Base-by-base conservation (phyloP, 495 filamentous ascomycete species). In the Neurospora hispaniola region DNA sequence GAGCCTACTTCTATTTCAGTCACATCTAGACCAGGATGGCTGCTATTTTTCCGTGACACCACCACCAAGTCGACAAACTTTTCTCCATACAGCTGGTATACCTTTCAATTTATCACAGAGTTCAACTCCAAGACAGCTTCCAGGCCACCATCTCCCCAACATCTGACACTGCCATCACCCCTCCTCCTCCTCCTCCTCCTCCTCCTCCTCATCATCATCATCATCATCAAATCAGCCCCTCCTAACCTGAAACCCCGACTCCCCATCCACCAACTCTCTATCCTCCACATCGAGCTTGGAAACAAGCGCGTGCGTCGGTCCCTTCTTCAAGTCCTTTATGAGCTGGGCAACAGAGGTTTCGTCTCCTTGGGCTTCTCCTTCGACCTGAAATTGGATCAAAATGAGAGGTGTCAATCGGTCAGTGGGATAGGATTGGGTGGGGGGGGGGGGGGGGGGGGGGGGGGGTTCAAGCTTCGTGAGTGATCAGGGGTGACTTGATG, bases 361-460 rank as follows among this genome's bases (percentile, higher is more conserved):
- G 16, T 86, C 81, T 42, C 94, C 94, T 77, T 98, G 94, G 3
- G 90, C 93, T 82, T 98, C 94, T 48, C 94, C 94, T 79, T 91
- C 89, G n/a, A 98, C 94, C 91, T 96, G 27, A 11, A 41, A 41
- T 35, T 35, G 0, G 18, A 20, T 0, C 20, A 9, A 46, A 9
- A 10, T 2, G 43, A 5, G n/a, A 46, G 1, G 43, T 1, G 43
- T 46, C 9, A 46, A n/a, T 46, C 4, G 10, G 43, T 20, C 2
- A n/a, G 16, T 44, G 16, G 4, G 3, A 42, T 42, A 16, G 14
- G 42, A 42, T 6, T n/a, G n/a, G n/a, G n/a, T n/a, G n/a, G 14
- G 42, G 27, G 27, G 27, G 27, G 27, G 27, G 27, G 27, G 27
- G 27, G 27, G 27, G 27, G 27, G 27, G 27, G 27, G 27, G 27